Conservation (phyloP, 2,329 filamentous ascomycete species). For the Chaetomium globosum region DNA sequence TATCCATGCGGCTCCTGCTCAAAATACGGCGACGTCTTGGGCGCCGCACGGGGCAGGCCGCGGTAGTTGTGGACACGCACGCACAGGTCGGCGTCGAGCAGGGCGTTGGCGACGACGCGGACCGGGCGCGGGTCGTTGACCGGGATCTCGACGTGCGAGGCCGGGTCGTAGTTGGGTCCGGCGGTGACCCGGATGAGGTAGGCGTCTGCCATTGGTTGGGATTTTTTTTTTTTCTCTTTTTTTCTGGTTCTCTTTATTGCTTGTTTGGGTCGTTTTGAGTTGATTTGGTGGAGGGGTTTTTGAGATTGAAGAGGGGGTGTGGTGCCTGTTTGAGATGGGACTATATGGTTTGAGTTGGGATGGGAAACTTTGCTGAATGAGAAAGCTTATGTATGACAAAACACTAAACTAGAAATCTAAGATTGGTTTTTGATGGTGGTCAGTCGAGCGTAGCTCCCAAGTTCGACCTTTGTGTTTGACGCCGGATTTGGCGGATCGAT, state of each 20-base stretch:
- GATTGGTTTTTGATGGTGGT: background rate
- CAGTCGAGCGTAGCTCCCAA: too few species aligned
- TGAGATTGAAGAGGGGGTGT: too few species aligned
- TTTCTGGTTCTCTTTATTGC: background rate
- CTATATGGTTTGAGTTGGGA: background rate
- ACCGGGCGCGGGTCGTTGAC: slow-evolving; percentile 69
- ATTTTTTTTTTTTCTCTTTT: background rate
- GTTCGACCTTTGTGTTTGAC: background rate
- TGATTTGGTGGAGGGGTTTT: background rate
- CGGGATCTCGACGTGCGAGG: slow-evolving; percentile 71
- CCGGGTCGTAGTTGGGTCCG: slow-evolving; percentile 72
- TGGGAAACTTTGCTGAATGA: too few species aligned
- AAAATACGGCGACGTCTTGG: slow-evolving; percentile 77
- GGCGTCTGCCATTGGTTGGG: slow-evolving; percentile 61
- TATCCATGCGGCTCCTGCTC: slow-evolving; percentile 64
- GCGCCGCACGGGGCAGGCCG: slow-evolving; percentile 73
- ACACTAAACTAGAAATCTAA: background rate
- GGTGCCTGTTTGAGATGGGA: background rate
- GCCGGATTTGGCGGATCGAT: background rate
- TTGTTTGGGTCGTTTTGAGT: background rate
- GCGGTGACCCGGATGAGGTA: slow-evolving; percentile 83
- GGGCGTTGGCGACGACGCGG: slow-evolving; percentile 66
- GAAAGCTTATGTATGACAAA: too few species aligned
- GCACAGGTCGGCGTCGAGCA: slow-evolving; percentile 68
- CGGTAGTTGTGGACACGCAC: slow-evolving; percentile 70